Evolutionary conservation across 805 yeast genomes (phyloP).

Genomic region (Metschnikowia noctiluminum): DNA sequence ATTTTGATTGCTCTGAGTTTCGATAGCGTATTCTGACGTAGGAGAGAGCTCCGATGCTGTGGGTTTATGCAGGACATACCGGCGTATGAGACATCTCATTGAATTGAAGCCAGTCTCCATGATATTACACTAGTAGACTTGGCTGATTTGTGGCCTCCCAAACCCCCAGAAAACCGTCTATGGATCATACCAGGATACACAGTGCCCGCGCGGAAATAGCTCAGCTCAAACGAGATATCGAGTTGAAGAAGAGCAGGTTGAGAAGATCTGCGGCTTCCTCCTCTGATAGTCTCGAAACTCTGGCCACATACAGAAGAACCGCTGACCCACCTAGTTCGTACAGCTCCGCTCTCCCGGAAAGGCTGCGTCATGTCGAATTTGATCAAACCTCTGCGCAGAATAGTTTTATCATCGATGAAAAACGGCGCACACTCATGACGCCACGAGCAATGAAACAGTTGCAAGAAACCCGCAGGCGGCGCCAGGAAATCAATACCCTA

Average conservation of each 20-base stretch:
- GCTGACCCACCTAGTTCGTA: too few species aligned
- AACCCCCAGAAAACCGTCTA: not conserved
- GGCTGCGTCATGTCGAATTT: not conserved
- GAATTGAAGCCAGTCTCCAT: too few species aligned
- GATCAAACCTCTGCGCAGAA: not conserved
- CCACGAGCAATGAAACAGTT: constrained; percentile 6
- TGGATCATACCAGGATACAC: not conserved
- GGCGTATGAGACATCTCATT: not conserved
- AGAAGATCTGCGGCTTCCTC: not conserved
- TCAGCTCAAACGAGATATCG: constrained; percentile 9
- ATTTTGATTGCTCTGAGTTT: too few species aligned
- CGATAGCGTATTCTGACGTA: too few species aligned
- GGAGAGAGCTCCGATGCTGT: not conserved
- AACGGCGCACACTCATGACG: constrained; percentile 11
- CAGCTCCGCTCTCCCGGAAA: too few species aligned
- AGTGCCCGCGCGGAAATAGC: constrained; percentile 6
- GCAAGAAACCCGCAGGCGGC: not conserved
- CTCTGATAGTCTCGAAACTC: not conserved
- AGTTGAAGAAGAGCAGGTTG: not conserved
- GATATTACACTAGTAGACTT: too few species aligned
- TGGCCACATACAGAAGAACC: not conserved
- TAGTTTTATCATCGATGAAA: constrained; percentile 5
- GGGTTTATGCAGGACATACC: not conserved
- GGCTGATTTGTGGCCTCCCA: too few species aligned
- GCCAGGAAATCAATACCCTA: not conserved